Conservation (phyloP, 352 stramenopile genomes). For the Phytophthora vignae region DNA sequence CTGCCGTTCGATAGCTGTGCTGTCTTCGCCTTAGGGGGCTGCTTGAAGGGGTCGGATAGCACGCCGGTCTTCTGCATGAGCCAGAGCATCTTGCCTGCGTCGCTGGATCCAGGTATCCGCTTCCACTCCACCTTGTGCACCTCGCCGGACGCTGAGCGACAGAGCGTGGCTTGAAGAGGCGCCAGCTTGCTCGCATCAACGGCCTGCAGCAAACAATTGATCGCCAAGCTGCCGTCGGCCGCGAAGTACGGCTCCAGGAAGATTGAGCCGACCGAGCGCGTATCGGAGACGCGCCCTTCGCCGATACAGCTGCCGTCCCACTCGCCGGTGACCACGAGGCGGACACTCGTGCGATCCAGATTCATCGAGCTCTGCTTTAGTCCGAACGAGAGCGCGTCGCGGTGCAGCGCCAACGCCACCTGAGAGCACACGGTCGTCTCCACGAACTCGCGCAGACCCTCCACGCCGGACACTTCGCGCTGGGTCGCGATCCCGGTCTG, state of each 20-base stretch:
- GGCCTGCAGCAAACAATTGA: slow-evolving; percentile 80
- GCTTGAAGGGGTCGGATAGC: slow-evolving; percentile 35
- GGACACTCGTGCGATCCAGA: slow-evolving; percentile 77
- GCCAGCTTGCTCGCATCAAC: slow-evolving; percentile 57
- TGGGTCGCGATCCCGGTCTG: slow-evolving; percentile 66
- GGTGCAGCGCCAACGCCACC: slow-evolving; percentile 70
- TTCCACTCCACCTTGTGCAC: slow-evolving; percentile 79
- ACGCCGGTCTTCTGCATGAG: slow-evolving; percentile 75
- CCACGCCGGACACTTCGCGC: slow-evolving; percentile 68
- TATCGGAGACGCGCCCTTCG: slow-evolving; percentile 85
- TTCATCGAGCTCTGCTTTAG: slow-evolving; percentile 84
- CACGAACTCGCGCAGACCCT: slow-evolving; percentile 71
- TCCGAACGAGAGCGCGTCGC: slow-evolving; percentile 75
- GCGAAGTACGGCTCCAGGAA: slow-evolving; percentile 83
- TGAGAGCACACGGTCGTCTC: slow-evolving; percentile 82
- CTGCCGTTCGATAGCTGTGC: slow-evolving; percentile 40
- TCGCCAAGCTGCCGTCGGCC: slow-evolving; percentile 53
- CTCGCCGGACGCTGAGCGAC: slow-evolving; percentile 51
- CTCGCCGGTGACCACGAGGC: slow-evolving; percentile 75
- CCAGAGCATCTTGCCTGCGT: slow-evolving; percentile 76
- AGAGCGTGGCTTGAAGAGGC: slow-evolving; percentile 43
- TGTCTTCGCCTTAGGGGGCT: slow-evolving; percentile 18
- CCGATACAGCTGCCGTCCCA: slow-evolving; percentile 88
- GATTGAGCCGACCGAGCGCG: slow-evolving; percentile 67
- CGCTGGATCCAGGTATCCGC: slow-evolving; percentile 79